Evolutionary conservation across 805 yeast genomes (phyloP).

Genomic region (Komagataella mondaviorum): DNA sequence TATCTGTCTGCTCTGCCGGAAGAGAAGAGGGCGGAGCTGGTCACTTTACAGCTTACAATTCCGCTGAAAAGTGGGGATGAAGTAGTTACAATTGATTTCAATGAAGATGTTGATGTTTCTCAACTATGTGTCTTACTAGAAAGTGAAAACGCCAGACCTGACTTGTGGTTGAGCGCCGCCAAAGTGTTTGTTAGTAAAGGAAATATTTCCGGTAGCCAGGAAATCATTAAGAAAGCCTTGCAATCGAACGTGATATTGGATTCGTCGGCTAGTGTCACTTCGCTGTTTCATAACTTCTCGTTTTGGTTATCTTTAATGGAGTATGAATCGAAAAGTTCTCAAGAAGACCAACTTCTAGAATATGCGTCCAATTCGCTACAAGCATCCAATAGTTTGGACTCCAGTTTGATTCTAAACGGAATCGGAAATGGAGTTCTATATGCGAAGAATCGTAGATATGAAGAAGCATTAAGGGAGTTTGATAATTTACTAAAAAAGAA

Average conservation of each 20-base stretch:
- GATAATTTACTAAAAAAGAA: constrained; percentile 45
- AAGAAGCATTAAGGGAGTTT: constrained; percentile 14
- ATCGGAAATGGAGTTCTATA: neutral
- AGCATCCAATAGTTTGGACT: constrained; percentile 54
- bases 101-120: constrained; percentile 71
- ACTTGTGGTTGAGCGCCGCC: constrained; percentile 79
- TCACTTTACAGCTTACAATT: constrained; percentile 22
- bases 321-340: constrained; percentile 27
- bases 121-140: constrained; percentile 70
- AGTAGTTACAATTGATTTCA: constrained; percentile 73
- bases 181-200: constrained; percentile 61
- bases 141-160: constrained; percentile 63
- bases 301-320: constrained; percentile 60
- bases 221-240: constrained; percentile 50
- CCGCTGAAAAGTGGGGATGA: constrained; percentile 71
- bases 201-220: constrained; percentile 45
- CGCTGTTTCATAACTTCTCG: constrained; percentile 44
- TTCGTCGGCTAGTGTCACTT: constrained; percentile 26
- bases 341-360: constrained; percentile 8
- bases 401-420: constrained; percentile 47
- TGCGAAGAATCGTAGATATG: neutral
- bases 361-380: constrained; percentile 39
- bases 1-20: neutral
- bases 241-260: constrained; percentile 17
- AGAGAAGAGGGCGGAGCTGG: neutral